Percentiles rank a stretch among this genome's conserved stretches.
These are phyloP conservation scores for Solanum aculeatissimum DNA, from an alignment of 305 asterid genomes.

Conservation along the genomic window DNA sequence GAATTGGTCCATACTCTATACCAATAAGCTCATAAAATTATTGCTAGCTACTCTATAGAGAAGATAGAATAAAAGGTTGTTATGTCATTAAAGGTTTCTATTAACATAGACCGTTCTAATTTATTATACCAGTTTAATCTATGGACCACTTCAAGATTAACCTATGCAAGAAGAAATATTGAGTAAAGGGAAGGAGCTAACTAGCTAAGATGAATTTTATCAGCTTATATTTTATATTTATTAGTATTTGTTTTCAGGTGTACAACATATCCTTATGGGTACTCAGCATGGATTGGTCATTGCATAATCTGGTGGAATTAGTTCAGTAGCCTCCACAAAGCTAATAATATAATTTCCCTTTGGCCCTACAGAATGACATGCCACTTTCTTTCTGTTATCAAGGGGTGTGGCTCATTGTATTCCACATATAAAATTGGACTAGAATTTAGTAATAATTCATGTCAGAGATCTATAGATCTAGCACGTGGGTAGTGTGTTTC, in stretches of 20 bases:
- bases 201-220: background rate
- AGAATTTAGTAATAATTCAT: background rate
- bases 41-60: background rate
- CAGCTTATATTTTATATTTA: background rate
- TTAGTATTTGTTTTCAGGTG: background rate
- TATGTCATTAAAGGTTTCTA: background rate
- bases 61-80: background rate
- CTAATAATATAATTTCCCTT: conserved; percentile 2
- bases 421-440: background rate
- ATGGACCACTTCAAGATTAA: background rate
- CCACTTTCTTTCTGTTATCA: conserved; percentile 8
- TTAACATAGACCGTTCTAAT: background rate
- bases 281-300: background rate
- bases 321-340: background rate
- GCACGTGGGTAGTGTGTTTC: conserved; percentile 17
- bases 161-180: background rate
- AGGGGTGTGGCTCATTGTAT: background rate
- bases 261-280: background rate
- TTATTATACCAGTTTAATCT: background rate
- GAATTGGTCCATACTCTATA: background rate
- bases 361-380: conserved; percentile 17
- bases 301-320: background rate
- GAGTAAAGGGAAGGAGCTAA: background rate
- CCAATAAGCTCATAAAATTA: background rate
- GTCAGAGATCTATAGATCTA: conserved; percentile 29